Percentiles rank a stretch among this genome's conserved stretches.
Conservation (phyloP, 306 rosid genomes). For the Cajanus cajan region DNA sequence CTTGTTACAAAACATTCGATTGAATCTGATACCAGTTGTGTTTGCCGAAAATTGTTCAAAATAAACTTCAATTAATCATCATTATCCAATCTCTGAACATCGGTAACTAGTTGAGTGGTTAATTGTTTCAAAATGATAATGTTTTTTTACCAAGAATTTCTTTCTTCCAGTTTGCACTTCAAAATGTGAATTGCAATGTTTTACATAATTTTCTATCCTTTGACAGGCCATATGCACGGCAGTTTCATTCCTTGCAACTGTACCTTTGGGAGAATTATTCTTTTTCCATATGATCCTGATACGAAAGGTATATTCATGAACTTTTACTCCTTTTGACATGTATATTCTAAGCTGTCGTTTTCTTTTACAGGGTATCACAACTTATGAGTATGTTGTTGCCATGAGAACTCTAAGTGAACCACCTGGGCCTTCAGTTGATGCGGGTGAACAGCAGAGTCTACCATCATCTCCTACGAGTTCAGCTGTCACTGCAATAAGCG, state of each 20-base stretch:
- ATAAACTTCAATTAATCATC: neutral
- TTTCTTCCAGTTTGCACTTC: constrained; percentile 15
- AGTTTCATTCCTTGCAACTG: constrained; percentile 64
- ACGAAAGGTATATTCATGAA: constrained; percentile 57
- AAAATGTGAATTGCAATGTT: neutral
- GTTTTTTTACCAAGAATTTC: neutral
- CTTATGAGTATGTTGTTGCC: constrained; percentile 83
- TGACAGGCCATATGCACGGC: constrained; percentile 77
- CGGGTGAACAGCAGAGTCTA: constrained; percentile 72
- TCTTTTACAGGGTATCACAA: constrained; percentile 69
- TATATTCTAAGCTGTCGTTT: constrained; percentile 31
- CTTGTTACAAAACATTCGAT: neutral
- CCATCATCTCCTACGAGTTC: constrained; percentile 82
- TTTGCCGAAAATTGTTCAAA: constrained; percentile 15
- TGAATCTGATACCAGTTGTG: neutral
- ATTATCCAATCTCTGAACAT: neutral
- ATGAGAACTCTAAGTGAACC: constrained; percentile 83
- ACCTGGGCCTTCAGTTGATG: constrained; percentile 78
- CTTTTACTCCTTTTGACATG: constrained; percentile 8
- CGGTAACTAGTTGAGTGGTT: neutral
- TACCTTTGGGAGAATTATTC: constrained; percentile 83
- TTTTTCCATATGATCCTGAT: constrained; percentile 82
- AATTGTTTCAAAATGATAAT: constrained; percentile 4
- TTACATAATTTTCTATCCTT: constrained; percentile 29
- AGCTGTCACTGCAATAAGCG: constrained; percentile 77